Conservation (phyloP, 805 yeast species). For the Ascoidea tarda region DNA sequence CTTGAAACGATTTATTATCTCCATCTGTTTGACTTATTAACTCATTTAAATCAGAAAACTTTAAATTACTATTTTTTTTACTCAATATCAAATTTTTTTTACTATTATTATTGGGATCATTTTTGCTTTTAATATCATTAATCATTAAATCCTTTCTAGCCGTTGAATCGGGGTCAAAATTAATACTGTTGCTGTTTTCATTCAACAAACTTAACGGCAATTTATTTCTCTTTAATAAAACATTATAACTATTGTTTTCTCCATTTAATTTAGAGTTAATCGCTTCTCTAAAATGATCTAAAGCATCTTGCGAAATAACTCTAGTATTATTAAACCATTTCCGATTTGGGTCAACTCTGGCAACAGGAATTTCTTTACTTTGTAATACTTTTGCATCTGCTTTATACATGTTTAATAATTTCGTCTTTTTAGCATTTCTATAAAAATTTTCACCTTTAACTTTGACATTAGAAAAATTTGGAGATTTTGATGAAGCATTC, state of each 20-base stretch:
- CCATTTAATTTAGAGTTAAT: constrained; percentile 76
- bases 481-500: constrained; percentile 32
- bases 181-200: constrained; percentile 37
- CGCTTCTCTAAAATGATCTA: constrained; percentile 88
- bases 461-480: constrained; percentile 68
- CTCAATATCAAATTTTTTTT: neutral
- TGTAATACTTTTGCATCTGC: constrained; percentile 89
- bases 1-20: constrained; percentile 49
- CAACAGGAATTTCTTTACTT: constrained; percentile 74
- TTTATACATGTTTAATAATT: constrained; percentile 84
- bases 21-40: constrained; percentile 43
- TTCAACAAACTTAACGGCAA: constrained; percentile 91
- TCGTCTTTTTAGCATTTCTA: constrained; percentile 85
- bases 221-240: constrained; percentile 75
- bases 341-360: constrained; percentile 91
- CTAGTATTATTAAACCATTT: constrained; percentile 97
- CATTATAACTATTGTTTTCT: constrained; percentile 50
- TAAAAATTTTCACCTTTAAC: constrained; percentile 96
- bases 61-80: too few relatives aligned
- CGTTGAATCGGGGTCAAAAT: constrained; percentile 33
- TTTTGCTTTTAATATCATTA: too few relatives aligned
- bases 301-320: constrained; percentile 94
- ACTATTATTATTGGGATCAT: neutral
- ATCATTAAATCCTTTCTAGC: constrained; percentile 27
- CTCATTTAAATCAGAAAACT: constrained; percentile 59